These are phyloP conservation scores for Gnomoniopsis smithogilvyi DNA, from an alignment of 2,329 filamentous ascomycete species.

Conservation along the genomic window DNA sequence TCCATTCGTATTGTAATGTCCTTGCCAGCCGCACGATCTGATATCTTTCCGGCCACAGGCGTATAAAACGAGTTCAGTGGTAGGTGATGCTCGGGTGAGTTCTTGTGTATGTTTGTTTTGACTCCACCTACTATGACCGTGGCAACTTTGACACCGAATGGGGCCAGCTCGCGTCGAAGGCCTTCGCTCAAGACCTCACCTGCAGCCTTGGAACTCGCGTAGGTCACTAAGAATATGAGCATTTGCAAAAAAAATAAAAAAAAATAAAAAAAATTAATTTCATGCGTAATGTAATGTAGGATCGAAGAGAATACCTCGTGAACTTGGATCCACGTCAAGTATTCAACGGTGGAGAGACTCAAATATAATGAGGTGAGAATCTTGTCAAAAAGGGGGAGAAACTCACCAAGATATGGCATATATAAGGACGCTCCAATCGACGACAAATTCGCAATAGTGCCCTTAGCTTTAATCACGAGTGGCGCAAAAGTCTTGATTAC, in stretches of 20 bases:
- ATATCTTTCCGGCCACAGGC: constrained; percentile 27
- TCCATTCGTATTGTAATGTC: background rate
- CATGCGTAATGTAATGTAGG: no score
- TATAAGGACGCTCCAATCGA: constrained; percentile 42
- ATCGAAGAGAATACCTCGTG: no score
- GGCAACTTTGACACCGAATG: constrained; percentile 54
- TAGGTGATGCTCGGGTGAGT: constrained; percentile 36
- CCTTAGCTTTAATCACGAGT: constrained; percentile 45
- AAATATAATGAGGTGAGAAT: no score
- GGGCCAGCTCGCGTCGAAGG: constrained; percentile 49
- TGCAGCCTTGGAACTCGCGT: constrained; percentile 39
- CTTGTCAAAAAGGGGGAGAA: no score
- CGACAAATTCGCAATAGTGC: constrained; percentile 53
- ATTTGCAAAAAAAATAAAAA: no score
- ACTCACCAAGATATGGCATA: background rate
- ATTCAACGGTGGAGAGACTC: no score
- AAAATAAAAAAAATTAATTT: no score
- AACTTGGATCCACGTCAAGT: no score
- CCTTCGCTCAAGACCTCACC: constrained; percentile 4
- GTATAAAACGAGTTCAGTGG: constrained; percentile 44
- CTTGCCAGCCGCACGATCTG: background rate
- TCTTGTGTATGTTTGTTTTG: constrained; percentile 42
- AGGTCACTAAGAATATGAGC: constrained; percentile 34
- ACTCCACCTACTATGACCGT: constrained; percentile 54
- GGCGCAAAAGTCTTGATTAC: constrained; percentile 49